Base-by-base conservation (phyloP, 2,329 filamentous ascomycete genomes). In the Colletotrichum musae region DNA sequence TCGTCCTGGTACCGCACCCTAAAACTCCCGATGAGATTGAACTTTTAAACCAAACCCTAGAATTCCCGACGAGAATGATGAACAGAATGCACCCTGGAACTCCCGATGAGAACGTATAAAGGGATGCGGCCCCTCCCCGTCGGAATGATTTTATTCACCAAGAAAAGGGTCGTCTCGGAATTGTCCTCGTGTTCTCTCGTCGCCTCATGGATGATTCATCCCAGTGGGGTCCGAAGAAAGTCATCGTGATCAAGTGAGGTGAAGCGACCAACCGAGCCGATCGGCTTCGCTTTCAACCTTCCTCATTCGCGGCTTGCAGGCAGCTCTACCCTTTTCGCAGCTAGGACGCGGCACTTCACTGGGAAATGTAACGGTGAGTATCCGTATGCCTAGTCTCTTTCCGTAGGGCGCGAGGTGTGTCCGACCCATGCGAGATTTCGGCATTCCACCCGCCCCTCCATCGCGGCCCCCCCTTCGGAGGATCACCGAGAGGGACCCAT, bases 401-500 rank as follows among this genome's bases (percentile, higher is more conserved):
- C 32, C 7, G 32, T 36, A 24, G 21, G 21, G 21, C 21, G 21
- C 21, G 32, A 36, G 32, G 6, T 15, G 16, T 18, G 45, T 47
- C 45, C 45, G 15, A 18, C 58, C 48, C 53, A 65, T 59, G 41
- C 62, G 62, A 60, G 50, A 56, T 60, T 57, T 60, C 66, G 66
- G 62, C 43, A 53, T 60, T 60, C 62, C 62, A 66, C 57, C 66
- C 66, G 66, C 62, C 60, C 60, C 60, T 48, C 18, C 60, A 26
- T 16, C 13, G 26, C 41, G 32, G 26, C 39, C 39, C 59, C 36
- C 39, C 18, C 51, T 45, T 66, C 66, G 66, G 66, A 61, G 24
- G 56, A 60, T 66, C 48, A 18, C 62, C 66, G 66, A 69, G 43
- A 18, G 16, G 16, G 47, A n/a, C 64, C 66, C 61, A 51, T 41